Conservation (phyloP, 1,284 basidiomycete genomes). For the Cryptococcus amylolentus region DNA sequence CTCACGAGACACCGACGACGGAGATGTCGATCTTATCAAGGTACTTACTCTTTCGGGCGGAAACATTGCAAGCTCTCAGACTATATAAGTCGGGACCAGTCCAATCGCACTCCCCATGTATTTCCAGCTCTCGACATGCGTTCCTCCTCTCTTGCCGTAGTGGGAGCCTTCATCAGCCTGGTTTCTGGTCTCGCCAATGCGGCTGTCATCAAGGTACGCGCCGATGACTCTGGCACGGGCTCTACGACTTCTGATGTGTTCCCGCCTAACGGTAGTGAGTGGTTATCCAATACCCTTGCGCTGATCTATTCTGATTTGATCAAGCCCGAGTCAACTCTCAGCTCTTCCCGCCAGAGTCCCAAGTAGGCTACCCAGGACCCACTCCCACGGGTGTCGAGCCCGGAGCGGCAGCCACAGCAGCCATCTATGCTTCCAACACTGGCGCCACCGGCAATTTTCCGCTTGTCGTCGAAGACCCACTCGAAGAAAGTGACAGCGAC, state of each 20-base stretch:
- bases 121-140: too few relatives aligned
- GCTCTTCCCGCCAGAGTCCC: conserved; percentile 51
- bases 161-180: conserved; percentile 13
- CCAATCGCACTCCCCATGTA: too few relatives aligned
- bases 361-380: conserved; percentile 54
- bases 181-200: conserved; percentile 25
- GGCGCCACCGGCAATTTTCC: conserved; percentile 51
- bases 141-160: too few relatives aligned
- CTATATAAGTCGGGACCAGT: too few relatives aligned
- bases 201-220: conserved; percentile 20
- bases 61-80: too few relatives aligned
- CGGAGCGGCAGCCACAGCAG: conserved; percentile 53
- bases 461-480: conserved; percentile 43
- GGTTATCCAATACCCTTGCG: too few relatives aligned
- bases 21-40: too few relatives aligned
- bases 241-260: conserved; percentile 29
- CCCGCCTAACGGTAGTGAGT: conserved; percentile 38
- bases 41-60: too few relatives aligned
- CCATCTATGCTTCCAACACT: conserved; percentile 47
- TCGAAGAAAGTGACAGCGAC: not conserved
- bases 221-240: conserved; percentile 21
- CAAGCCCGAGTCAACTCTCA: conserved; percentile 26
- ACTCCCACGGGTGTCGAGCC: conserved; percentile 57
- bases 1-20: too few relatives aligned
- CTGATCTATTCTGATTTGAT: not conserved